phyloP scores from a whole-genome alignment of 2,329 filamentous ascomycete species.

The Phialophora tarda region DNA sequence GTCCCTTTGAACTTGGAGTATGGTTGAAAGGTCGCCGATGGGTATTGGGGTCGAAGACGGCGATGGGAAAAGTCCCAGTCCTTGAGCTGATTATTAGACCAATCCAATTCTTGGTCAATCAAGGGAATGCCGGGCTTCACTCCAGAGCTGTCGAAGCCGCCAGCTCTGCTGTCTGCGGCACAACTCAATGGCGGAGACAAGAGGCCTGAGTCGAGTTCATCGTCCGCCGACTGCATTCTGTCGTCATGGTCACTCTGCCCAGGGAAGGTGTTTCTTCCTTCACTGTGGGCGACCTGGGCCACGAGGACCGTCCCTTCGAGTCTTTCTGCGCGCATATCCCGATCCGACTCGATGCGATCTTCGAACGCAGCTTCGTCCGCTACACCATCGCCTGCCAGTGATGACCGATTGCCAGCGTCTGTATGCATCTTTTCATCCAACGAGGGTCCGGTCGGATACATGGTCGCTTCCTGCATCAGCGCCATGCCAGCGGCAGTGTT shows the following conservation, averaged over 20 bases:
- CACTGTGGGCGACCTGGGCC: not conserved
- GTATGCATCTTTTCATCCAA: conserved; percentile 27
- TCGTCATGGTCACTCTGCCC: not conserved
- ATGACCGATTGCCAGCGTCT: conserved; percentile 3
- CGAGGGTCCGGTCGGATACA: conserved; percentile 30
- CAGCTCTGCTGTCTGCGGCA: conserved; percentile 8
- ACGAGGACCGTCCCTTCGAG: not conserved
- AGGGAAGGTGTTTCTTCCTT: not conserved
- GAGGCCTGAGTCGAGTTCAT: conserved; percentile 2
- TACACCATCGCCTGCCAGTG: conserved; percentile 1
- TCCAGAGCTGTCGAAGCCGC: not conserved
- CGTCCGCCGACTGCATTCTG: not conserved
- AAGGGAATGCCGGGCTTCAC: conserved; percentile 25
- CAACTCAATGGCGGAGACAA: conserved; percentile 16
- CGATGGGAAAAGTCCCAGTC: conserved; percentile 37
- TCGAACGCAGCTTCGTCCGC: conserved; percentile 8
- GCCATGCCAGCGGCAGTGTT: conserved; percentile 40
- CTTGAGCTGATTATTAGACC: conserved; percentile 24
- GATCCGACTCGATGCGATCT: conserved; percentile 17
- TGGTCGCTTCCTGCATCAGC: conserved; percentile 37
- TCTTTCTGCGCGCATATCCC: not conserved
- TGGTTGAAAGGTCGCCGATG: conserved; percentile 82
- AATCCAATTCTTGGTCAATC: conserved; percentile 36
- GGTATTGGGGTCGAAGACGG: conserved; percentile 68
- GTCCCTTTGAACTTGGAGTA: conserved; percentile 89